Evolutionary conservation across 2,329 filamentous ascomycete genomes (phyloP).

Genomic region (Trichoderma atroviride): DNA sequence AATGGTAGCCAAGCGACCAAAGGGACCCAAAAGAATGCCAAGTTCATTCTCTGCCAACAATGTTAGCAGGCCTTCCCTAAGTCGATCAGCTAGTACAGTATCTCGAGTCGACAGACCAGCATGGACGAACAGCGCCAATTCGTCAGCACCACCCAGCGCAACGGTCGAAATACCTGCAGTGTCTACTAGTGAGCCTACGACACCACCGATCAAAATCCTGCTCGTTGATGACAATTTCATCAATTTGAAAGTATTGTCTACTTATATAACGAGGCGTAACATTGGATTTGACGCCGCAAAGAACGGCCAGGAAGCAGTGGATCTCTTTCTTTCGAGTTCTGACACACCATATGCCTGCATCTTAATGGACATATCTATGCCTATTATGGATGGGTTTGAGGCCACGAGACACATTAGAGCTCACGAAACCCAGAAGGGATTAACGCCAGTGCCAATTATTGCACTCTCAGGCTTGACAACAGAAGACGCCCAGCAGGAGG

Average conservation of each 20-base stretch:
- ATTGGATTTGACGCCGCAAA: conserved; percentile 31
- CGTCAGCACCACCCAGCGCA: not conserved
- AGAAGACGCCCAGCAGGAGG: conserved; percentile 51
- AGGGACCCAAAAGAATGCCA: conserved; percentile 20
- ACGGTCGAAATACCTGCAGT: not conserved
- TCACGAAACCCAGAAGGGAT: conserved; percentile 44
- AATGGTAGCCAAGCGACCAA: conserved; percentile 13
- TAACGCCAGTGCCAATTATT: conserved; percentile 48
- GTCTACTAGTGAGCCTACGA: not conserved
- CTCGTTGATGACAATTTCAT: conserved; percentile 45
- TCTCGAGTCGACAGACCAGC: not conserved
- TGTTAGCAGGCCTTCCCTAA: conserved; percentile 5
- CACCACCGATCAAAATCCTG: conserved; percentile 29
- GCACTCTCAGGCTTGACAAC: conserved; percentile 55
- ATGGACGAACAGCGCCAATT: not conserved
- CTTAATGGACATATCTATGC: conserved; percentile 56
- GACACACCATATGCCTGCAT: conserved; percentile 31
- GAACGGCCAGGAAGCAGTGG: conserved; percentile 37
- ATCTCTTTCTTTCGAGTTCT: conserved; percentile 30
- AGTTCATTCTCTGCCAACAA: not conserved
- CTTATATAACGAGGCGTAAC: conserved; percentile 37
- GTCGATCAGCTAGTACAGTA: not conserved
- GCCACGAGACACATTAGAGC: conserved; percentile 50
- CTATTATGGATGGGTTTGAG: conserved; percentile 53
- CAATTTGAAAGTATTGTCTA: conserved; percentile 39